Evolutionary conservation across 306 rosid genomes (phyloP).

Genomic region (Ammopiptanthus mongolicus): DNA sequence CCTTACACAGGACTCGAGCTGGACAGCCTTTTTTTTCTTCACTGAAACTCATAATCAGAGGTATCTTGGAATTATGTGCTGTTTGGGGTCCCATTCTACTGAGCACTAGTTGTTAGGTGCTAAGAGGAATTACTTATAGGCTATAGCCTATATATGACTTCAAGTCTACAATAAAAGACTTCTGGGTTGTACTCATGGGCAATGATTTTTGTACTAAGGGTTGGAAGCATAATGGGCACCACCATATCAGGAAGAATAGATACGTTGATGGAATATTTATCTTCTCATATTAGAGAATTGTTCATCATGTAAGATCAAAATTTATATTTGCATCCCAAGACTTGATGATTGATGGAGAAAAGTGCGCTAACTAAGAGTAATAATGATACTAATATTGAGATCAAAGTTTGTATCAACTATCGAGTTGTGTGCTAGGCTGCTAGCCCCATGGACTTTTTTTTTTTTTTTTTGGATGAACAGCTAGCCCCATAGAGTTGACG

Average conservation of each 20-base stretch:
- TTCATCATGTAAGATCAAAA: not conserved
- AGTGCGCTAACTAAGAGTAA: not conserved
- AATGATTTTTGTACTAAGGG: not conserved
- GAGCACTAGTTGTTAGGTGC: not conserved
- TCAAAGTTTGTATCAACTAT: too few species aligned
- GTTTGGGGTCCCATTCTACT: constrained; percentile 32
- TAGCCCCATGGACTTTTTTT: too few species aligned
- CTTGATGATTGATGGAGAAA: not conserved
- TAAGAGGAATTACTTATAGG: not conserved
- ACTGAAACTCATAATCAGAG: constrained; percentile 31
- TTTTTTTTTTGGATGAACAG: too few species aligned
- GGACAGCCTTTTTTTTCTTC: constrained; percentile 23
- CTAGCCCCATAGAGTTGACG: too few species aligned
- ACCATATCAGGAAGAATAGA: not conserved
- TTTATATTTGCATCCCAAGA: not conserved
- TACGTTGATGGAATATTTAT: not conserved
- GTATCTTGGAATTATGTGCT: constrained; percentile 27
- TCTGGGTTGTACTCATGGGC: not conserved
- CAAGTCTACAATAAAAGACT: not conserved
- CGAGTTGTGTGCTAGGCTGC: too few species aligned
- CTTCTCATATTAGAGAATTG: not conserved
- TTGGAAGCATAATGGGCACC: not conserved
- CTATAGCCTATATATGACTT: not conserved
- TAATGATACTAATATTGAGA: too few species aligned
- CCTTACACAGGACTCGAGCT: constrained; percentile 9